Base-by-base conservation (phyloP, 495 filamentous ascomycete species). In the Penicilliopsis zonata region DNA sequence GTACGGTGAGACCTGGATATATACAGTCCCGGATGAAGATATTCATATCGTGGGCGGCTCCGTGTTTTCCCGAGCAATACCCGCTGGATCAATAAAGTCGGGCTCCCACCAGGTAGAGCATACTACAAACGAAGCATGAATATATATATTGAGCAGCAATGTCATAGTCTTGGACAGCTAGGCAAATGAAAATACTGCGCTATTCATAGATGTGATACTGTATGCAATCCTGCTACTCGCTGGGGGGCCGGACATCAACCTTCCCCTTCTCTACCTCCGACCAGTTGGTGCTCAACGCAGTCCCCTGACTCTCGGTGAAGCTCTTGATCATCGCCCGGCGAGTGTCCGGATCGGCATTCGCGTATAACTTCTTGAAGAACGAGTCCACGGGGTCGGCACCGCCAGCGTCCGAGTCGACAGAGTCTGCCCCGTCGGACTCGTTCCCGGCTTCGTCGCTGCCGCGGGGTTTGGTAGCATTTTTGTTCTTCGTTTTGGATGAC, bases 251-350 rank as follows among this genome's bases (percentile, higher is more conserved):
- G 5, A 77, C 76, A 55, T 82, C 70, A 34, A 94, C 80, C 23
- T 61, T 79, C 18, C 72, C 72, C 36, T 66, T 74, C 12, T 73
- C 70, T 25, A 94, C 90, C 40, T 95, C 86, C 1, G 57, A 54
- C 90, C 90, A 98, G 41, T 88, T 82, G 1, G 92, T 98, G 50
- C 87, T 95, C 38, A 98, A 58, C 2, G 85, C 75, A 0, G 90
- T 98, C 1, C 90, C 90, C 42, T 88, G 83, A 50, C 86, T 94
- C 61, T 98, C 90, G 14, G 74, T 54, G 45, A 82, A 96, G 53
- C 85, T 94, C 71, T 98, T 98, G 73, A 94, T 84, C 90, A 98
- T 98, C 2, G 90, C 90, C 3, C 85, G 70, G 44, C 71, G 74
- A 21, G 83, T 84, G 38, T 98, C 87, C 0, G 75, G 70, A 33